phyloP scores from a whole-genome alignment of 2,329 filamentous ascomycete species.

The Aspergillus aculeatinus region DNA sequence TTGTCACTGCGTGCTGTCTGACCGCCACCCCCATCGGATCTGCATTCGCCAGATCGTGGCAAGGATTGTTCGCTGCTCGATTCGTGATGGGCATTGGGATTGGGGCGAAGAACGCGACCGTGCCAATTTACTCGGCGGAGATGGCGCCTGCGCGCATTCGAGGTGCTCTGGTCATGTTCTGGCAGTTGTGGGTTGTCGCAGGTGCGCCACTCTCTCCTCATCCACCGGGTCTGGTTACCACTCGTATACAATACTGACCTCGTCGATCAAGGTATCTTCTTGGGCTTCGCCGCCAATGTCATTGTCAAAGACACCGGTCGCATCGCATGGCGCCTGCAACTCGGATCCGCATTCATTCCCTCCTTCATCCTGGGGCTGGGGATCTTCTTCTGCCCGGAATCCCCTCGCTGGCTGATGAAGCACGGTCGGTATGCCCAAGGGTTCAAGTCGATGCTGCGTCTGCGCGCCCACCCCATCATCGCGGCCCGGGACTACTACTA shows the following conservation, averaged over 20 bases:
- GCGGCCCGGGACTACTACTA: slow-evolving; percentile 63
- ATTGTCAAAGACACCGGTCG: slow-evolving; percentile 57
- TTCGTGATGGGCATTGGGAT: slow-evolving; percentile 61
- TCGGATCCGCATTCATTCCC: slow-evolving; percentile 64
- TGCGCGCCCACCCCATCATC: slow-evolving; percentile 25
- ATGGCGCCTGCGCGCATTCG: slow-evolving; percentile 54
- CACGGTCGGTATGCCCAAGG: slow-evolving; percentile 14
- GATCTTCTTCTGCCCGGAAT: slow-evolving; percentile 29
- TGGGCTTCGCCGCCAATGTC: slow-evolving; percentile 64
- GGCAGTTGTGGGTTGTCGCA: slow-evolving; percentile 43
- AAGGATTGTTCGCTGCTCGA: slow-evolving; percentile 54
- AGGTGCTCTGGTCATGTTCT: slow-evolving; percentile 56
- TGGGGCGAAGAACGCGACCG: slow-evolving; percentile 57
- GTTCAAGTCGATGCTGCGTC: slow-evolving; percentile 19
- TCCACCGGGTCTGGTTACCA: too few relatives aligned
- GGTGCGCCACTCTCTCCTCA: background rate
- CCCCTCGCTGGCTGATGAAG: slow-evolving; percentile 30
- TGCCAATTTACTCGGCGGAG: slow-evolving; percentile 55
- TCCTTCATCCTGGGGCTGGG: slow-evolving; percentile 53
- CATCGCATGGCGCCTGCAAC: slow-evolving; percentile 62
- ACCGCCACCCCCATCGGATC: slow-evolving; percentile 67
- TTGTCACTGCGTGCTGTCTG: slow-evolving; percentile 60
- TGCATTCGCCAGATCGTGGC: slow-evolving; percentile 59
- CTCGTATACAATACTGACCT: too few relatives aligned
- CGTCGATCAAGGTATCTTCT: slow-evolving; percentile 51